phyloP scores from a whole-genome alignment of 495 filamentous ascomycete genomes.

The Chaetomidium leptoderma region DNA sequence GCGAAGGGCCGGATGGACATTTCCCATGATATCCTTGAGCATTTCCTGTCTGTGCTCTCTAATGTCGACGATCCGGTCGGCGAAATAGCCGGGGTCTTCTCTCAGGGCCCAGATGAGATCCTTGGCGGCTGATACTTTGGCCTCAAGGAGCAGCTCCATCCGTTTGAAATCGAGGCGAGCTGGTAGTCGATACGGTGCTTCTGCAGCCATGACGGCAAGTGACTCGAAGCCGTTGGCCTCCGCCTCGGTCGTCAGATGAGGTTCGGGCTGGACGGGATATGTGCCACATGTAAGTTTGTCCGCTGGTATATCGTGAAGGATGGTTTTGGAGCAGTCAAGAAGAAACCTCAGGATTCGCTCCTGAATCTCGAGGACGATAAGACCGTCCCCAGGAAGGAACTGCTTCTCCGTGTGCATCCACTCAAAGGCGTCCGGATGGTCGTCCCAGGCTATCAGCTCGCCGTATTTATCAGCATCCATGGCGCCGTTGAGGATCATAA shows the following conservation, averaged over 20 bases:
- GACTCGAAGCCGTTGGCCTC: conserved; percentile 14
- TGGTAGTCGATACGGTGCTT: conserved; percentile 47
- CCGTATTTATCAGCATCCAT: conserved; percentile 41
- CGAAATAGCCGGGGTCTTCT: conserved; percentile 55
- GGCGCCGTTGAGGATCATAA: conserved; percentile 41
- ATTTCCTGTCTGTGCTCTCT: conserved; percentile 43
- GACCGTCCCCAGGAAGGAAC: conserved; percentile 39
- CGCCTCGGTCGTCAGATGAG: conserved; percentile 29
- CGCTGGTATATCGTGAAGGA: conserved; percentile 39
- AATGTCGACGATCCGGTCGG: conserved; percentile 28
- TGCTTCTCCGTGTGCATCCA: conserved; percentile 14
- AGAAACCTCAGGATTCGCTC: conserved; percentile 43
- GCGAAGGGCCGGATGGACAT: conserved; percentile 23
- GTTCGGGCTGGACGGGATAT: conserved; percentile 30
- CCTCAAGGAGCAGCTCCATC: conserved; percentile 38
- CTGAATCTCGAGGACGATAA: conserved; percentile 47
- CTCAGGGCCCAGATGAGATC: conserved; percentile 52
- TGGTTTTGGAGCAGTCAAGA: conserved; percentile 28
- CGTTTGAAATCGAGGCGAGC: conserved; percentile 38
- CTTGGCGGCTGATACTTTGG: conserved; percentile 37
- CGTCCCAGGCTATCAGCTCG: conserved; percentile 38
- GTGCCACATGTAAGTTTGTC: background rate
- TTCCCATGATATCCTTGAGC: conserved; percentile 31
- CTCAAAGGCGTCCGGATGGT: conserved; percentile 20
- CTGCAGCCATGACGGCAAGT: conserved; percentile 32